Percentiles rank a stretch among this genome's conserved stretches.
These are phyloP conservation scores for Oenanthe sinensis DNA, from an alignment of 129 eudicot species.

Conservation along the genomic window DNA sequence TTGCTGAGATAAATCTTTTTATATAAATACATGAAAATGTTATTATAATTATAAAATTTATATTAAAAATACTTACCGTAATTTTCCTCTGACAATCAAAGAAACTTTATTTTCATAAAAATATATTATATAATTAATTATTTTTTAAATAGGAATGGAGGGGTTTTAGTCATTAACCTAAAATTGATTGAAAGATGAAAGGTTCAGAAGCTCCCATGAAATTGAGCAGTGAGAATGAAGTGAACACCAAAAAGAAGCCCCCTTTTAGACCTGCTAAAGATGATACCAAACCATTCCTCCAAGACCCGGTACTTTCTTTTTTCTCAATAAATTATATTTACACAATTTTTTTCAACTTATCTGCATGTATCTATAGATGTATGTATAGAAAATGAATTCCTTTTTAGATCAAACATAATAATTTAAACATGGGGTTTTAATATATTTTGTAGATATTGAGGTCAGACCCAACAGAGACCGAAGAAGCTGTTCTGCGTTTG, in stretches of 20 bases:
- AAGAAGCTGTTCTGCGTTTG: conserved; percentile 82
- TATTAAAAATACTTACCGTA: no score
- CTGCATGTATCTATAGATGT: background rate
- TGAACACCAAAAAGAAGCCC: conserved; percentile 35
- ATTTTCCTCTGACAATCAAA: no score
- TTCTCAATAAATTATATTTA: no score
- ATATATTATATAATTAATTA: no score
- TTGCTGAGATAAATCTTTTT: no score
- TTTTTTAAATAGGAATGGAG: no score
- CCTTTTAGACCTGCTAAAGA: conserved; percentile 56
- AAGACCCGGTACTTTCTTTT: conserved; percentile 59
- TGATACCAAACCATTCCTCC: conserved; percentile 76
- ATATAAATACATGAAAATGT: no score
- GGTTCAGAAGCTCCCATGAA: conserved; percentile 15
- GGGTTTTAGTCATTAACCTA: no score
- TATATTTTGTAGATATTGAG: conserved; percentile 45
- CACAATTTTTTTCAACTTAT: no score
- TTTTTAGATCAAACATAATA: background rate
- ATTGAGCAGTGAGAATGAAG: conserved; percentile 15
- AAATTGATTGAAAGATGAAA: conserved; percentile 9
- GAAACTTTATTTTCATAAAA: no score
- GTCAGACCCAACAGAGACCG: conserved; percentile 79
- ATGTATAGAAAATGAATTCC: background rate
- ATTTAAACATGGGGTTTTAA: background rate
- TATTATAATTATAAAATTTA: no score